A percentile compares a stretch with the other conserved stretches of the same genome.
Conservation (phyloP, 2,329 filamentous ascomycete species). For the Aspergillus sp. region DNA sequence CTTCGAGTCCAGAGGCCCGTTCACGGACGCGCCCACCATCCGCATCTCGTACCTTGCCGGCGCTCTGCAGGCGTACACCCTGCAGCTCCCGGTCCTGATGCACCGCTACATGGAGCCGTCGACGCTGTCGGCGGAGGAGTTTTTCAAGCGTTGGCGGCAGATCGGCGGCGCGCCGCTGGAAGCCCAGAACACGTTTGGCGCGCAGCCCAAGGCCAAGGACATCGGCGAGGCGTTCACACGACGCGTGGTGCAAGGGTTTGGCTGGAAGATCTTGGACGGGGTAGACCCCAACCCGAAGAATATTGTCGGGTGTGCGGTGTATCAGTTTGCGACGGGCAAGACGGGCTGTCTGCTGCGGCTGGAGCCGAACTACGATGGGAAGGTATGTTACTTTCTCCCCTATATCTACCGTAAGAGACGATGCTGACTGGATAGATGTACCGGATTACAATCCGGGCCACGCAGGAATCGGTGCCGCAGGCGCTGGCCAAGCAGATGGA, state of each 20-base stretch:
- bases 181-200: conserved; percentile 79
- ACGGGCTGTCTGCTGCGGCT: conserved; percentile 89
- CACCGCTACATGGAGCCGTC: conserved; percentile 98
- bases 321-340: conserved; percentile 77
- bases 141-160: conserved; percentile 99
- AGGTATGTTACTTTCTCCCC: conserved; percentile 59
- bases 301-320: conserved; percentile 82
- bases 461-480: conserved; percentile 82
- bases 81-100: conserved; percentile 82
- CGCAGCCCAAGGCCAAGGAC: conserved; percentile 60
- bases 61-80: conserved; percentile 84
- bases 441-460: conserved; percentile 88
- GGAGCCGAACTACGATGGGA: conserved; percentile 89
- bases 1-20: conserved; percentile 82
- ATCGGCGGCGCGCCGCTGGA: conserved; percentile 87
- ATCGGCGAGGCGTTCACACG: conserved; percentile 71
- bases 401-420: neutral
- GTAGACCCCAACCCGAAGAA: conserved; percentile 95
- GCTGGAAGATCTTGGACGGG: conserved; percentile 79
- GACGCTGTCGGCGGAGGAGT: conserved; percentile 82
- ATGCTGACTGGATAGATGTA: conserved; percentile 70
- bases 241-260: conserved; percentile 75
- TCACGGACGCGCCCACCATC: conserved; percentile 80
- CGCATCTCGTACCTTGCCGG: conserved; percentile 93
- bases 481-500: conserved; percentile 85